These are phyloP conservation scores for Termitomyces heimii DNA, from an alignment of 768 basidiomycete species.

Conservation along the genomic window DNA sequence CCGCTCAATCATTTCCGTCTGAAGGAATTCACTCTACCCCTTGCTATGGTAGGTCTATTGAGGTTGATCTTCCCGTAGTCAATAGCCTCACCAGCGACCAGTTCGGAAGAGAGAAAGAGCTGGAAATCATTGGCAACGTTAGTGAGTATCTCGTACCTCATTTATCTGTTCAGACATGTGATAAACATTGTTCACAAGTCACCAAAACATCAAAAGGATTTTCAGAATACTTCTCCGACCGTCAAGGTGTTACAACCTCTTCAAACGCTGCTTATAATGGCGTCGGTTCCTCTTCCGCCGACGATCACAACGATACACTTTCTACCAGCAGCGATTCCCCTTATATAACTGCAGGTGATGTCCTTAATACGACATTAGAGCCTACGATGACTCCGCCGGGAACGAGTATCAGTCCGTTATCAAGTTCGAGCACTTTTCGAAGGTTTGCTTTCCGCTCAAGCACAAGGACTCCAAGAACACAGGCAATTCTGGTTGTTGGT, in stretches of 20 bases:
- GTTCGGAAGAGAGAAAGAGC: slow-evolving; percentile 70
- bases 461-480: slow-evolving; percentile 42
- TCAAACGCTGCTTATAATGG: slow-evolving; percentile 28
- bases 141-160: slow-evolving; percentile 32
- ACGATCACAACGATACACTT: slow-evolving; percentile 36
- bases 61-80: not conserved
- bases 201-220: slow-evolving; percentile 52
- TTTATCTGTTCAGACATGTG: not conserved
- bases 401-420: slow-evolving; percentile 26
- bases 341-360: not conserved
- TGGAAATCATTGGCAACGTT: slow-evolving; percentile 62
- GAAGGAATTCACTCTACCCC: slow-evolving; percentile 68
- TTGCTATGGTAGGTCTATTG: slow-evolving; percentile 42
- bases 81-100: slow-evolving; percentile 13
- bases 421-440: slow-evolving; percentile 36
- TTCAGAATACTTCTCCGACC: slow-evolving; percentile 43
- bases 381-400: slow-evolving; percentile 19
- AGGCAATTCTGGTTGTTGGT: slow-evolving; percentile 57
- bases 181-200: slow-evolving; percentile 21
- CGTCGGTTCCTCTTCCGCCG: slow-evolving; percentile 20
- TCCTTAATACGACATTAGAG: not conserved
- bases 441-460: slow-evolving; percentile 37
- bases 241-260: slow-evolving; percentile 33
- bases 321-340: slow-evolving; percentile 40
- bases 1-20: not conserved